Conservation (phyloP, 129 eudicot species). For the Arctium minus region DNA sequence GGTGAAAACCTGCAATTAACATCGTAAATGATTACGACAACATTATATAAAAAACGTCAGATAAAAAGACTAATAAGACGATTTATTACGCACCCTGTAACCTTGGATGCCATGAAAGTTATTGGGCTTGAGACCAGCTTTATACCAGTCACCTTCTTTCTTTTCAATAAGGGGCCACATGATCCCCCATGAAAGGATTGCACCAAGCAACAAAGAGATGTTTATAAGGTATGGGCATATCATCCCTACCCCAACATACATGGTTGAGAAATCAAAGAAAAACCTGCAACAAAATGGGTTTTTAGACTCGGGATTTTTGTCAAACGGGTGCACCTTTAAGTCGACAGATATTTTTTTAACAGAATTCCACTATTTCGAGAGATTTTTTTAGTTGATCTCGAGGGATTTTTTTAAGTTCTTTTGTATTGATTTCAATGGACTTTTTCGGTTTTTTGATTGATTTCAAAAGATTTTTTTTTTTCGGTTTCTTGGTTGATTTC, state of each 20-base stretch:
- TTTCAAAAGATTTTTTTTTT: no score
- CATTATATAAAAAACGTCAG: not conserved
- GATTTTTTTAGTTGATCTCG: not conserved
- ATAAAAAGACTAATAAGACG: not conserved
- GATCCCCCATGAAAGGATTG: constrained; percentile 62
- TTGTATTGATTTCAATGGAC: no score
- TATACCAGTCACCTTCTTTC: constrained; percentile 55
- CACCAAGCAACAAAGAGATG: constrained; percentile 53
- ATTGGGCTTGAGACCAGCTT: constrained; percentile 18
- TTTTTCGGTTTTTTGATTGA: no score
- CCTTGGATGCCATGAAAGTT: constrained; percentile 67
- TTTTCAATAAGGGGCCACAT: constrained; percentile 58
- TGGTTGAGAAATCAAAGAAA: constrained; percentile 53
- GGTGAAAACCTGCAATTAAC: constrained; percentile 46
- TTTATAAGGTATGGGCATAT: constrained; percentile 62
- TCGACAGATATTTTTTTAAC: not conserved
- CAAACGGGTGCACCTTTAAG: not conserved
- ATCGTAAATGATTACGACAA: not conserved
- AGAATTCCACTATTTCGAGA: not conserved
- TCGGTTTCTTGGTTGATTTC: no score
- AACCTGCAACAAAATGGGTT: constrained; percentile 32
- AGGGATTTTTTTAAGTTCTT: not conserved
- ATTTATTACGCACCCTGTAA: constrained; percentile 38
- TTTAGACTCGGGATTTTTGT: not conserved
- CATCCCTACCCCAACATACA: constrained; percentile 75